Evolutionary conservation across 331 rosid genomes (phyloP).

Genomic region (Dryas integrifolia): DNA sequence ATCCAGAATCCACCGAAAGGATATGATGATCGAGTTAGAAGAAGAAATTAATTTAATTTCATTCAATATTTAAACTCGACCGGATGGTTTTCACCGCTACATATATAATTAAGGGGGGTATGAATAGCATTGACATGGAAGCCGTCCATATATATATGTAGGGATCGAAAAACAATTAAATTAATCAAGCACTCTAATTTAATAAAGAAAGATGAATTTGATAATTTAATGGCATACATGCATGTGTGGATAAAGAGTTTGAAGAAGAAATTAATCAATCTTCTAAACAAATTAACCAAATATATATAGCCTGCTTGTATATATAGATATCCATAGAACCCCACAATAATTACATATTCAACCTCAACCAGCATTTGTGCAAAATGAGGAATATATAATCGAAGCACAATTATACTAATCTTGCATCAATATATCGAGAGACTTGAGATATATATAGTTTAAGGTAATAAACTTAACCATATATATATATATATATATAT

Average conservation of each 20-base stretch:
- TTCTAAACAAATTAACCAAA: too few species aligned
- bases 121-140: too few species aligned
- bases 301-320: neutral
- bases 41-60: neutral
- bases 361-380: neutral
- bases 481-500: neutral
- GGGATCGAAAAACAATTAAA: too few species aligned
- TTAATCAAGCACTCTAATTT: too few species aligned
- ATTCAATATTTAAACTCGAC: neutral
- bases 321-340: neutral
- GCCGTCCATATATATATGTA: too few species aligned
- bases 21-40: neutral
- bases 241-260: too few species aligned
- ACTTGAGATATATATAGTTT: neutral
- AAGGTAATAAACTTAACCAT: neutral
- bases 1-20: too few species aligned
- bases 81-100: neutral
- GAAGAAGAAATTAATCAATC: neutral
- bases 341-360: constrained; percentile 1
- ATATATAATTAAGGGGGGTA: too few species aligned
- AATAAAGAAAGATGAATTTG: too few species aligned
- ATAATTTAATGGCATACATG: too few species aligned
- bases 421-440: neutral
- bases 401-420: neutral
- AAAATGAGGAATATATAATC: neutral